Percentiles rank a stretch among this genome's conserved stretches.
Evolutionary conservation across 2,329 filamentous ascomycete genomes (phyloP).

Genomic region (Samsoniella hepiali): DNA sequence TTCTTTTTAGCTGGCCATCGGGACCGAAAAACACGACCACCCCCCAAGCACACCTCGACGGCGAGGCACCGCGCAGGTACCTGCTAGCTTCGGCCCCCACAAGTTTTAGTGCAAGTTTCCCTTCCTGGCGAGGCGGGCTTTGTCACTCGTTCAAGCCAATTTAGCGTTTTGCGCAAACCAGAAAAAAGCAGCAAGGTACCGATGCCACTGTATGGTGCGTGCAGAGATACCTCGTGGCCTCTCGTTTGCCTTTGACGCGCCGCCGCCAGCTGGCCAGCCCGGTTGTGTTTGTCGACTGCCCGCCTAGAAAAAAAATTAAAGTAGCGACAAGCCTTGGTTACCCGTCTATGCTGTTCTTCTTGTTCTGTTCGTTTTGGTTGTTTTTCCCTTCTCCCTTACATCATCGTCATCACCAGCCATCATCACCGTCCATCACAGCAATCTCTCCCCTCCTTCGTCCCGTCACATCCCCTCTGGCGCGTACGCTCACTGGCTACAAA

Average conservation of each 20-base stretch:
- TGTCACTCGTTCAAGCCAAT: slow-evolving; percentile 8
- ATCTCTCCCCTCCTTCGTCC: neutral
- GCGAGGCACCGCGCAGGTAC: slow-evolving; percentile 2
- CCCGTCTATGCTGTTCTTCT: neutral
- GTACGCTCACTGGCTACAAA: neutral
- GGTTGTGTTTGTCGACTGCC: neutral
- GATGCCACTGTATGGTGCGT: neutral
- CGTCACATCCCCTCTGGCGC: neutral
- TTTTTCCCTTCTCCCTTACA: neutral
- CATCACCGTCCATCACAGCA: neutral
- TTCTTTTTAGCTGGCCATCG: neutral
- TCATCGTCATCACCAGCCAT: neutral
- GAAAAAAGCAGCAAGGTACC: neutral
- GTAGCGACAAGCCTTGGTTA: neutral
- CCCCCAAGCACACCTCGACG: neutral
- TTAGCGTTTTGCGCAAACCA: neutral
- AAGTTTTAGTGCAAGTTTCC: slow-evolving; percentile 12
- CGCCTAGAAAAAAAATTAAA: neutral
- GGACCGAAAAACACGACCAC: neutral
- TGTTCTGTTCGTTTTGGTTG: neutral
- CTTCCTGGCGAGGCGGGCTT: slow-evolving; percentile 10
- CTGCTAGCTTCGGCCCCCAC: slow-evolving; percentile 13
- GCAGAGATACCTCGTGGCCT: neutral
- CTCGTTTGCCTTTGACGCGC: slow-evolving; percentile 5
- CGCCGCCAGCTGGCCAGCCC: neutral